Evolutionary conservation across 2,329 filamentous ascomycete species (phyloP).

Genomic region (Graphilbum ipis-grandicollis): DNA sequence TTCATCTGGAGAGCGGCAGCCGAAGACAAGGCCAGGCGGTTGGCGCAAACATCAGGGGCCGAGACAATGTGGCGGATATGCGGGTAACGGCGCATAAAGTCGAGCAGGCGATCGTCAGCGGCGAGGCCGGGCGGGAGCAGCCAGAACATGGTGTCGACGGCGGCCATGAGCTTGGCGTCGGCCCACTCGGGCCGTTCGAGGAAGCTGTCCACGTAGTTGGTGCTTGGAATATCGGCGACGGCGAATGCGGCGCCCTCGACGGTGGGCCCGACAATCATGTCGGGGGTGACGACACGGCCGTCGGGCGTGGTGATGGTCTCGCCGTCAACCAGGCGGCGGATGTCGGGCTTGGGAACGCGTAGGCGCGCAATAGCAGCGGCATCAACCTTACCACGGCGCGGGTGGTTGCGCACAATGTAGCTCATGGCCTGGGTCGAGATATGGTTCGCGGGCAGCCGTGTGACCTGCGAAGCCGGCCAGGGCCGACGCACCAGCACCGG

Average conservation of each 20-base stretch:
- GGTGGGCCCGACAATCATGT: conserved; percentile 63
- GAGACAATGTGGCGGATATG: conserved; percentile 61
- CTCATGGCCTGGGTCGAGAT: conserved; percentile 51
- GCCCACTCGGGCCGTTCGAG: conserved; percentile 57
- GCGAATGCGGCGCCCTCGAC: conserved; percentile 57
- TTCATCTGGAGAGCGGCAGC: conserved; percentile 49
- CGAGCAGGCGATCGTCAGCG: conserved; percentile 41
- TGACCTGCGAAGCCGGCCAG: conserved; percentile 56
- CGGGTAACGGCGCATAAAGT: conserved; percentile 49
- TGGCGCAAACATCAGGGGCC: conserved; percentile 54
- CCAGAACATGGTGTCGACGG: conserved; percentile 61
- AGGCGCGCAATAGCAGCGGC: conserved; percentile 43
- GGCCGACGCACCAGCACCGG: conserved; percentile 57
- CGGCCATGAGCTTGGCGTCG: conserved; percentile 43
- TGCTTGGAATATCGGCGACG: conserved; percentile 60
- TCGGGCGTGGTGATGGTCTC: conserved; percentile 43
- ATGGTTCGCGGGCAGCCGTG: conserved; percentile 46
- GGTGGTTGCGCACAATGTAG: conserved; percentile 68
- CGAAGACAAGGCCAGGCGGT: conserved; percentile 55
- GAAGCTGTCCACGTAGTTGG: conserved; percentile 52
- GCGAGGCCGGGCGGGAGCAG: conserved; percentile 54
- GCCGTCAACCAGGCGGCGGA: conserved; percentile 42
- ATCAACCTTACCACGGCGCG: conserved; percentile 68
- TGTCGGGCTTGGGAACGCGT: conserved; percentile 43
- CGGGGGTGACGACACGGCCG: conserved; percentile 57